Evolutionary conservation across 2,329 filamentous ascomycete genomes (phyloP), one percentile per base, ranked within the genome.

Genomic region (Colletotrichum horii): DNA sequence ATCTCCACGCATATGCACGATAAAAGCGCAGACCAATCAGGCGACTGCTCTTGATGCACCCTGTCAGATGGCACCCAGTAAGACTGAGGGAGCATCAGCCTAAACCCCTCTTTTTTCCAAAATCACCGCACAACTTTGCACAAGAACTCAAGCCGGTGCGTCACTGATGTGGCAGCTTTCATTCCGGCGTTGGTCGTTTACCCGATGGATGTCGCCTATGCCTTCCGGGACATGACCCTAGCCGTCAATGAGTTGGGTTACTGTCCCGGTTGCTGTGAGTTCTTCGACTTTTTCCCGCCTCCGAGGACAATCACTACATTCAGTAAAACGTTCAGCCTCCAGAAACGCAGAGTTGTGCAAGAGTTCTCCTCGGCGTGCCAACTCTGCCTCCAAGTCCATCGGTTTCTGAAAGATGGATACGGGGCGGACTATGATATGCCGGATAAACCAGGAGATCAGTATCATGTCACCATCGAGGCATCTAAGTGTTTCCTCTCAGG

Each of bases 341-440:
- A n/a, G 38, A 48, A n/a, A n/a, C 38, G 38, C 3, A 48, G 38
- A 48, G 3, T 12, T 48, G 38, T 48, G 5, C 38, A 48, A 48
- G 19, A 48, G 0, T 1, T 0, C 0, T 48, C 19, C 19, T 48
- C 38, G 9, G 5, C 4, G 5, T 48, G 38, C 9, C 38, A 48
- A 6, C 38, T 48, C 9, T 48, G 38, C 38, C 38, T 6, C 0
- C 38, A 48, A 0, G 38, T n/a, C 6, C 5, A 48, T 4, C 19
- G 38, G 2, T 48, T 48, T 2, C 9, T 48, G 38, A 48, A 6
- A 48, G 38, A 48, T 4, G 38, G 38, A 4, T 48, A 48, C 5
- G 38, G 38, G 38, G 8, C 38, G 19, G 38, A 12, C 3, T 11
- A 43, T 43, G 38, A 43, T 43, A 2, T 0, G 1, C 38, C 38